Evolutionary conservation across 2,329 filamentous ascomycete genomes (phyloP).

Genomic region (Cryphonectria naterciae): DNA sequence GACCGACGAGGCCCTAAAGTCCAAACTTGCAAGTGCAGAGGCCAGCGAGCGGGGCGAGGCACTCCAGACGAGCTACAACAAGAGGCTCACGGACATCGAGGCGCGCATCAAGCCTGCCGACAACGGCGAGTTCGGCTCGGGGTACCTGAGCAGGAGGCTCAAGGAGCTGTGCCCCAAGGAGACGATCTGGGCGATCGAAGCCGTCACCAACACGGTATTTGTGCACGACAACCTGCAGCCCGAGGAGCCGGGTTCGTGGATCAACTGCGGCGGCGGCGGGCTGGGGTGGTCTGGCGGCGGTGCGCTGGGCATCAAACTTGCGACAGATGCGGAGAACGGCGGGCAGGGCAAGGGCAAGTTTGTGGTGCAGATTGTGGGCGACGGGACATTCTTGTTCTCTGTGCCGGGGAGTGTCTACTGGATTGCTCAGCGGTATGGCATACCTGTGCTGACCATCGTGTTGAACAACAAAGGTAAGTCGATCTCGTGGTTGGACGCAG

Average conservation of each 20-base stretch:
- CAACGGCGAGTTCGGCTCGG: conserved; percentile 65
- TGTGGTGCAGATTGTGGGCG: conserved; percentile 54
- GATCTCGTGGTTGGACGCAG: background rate
- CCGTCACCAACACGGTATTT: conserved; percentile 69
- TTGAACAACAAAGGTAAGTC: conserved; percentile 55
- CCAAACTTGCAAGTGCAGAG: conserved; percentile 44
- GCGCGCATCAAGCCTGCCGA: conserved; percentile 59
- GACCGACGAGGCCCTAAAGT: conserved; percentile 46
- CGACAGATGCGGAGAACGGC: conserved; percentile 45
- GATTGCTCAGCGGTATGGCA: conserved; percentile 51
- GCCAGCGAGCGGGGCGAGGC: conserved; percentile 52
- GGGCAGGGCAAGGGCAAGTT: conserved; percentile 46
- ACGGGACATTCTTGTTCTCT: conserved; percentile 54
- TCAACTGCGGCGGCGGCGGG: conserved; percentile 58
- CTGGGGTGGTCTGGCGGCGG: conserved; percentile 59
- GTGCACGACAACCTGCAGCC: conserved; percentile 71
- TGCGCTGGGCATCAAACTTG: conserved; percentile 54
- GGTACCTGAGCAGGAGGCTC: conserved; percentile 45
- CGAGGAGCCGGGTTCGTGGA: conserved; percentile 55
- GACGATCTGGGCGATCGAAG: conserved; percentile 75
- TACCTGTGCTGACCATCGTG: conserved; percentile 53
- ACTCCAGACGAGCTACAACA: conserved; percentile 61
- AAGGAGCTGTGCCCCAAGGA: conserved; percentile 44
- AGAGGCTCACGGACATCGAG: conserved; percentile 64
- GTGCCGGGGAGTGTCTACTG: conserved; percentile 54